Percentiles rank a stretch among this genome's conserved stretches.
Conservation (phyloP, 164 flowering plant genomes). For the Umbilicus rupestris region DNA sequence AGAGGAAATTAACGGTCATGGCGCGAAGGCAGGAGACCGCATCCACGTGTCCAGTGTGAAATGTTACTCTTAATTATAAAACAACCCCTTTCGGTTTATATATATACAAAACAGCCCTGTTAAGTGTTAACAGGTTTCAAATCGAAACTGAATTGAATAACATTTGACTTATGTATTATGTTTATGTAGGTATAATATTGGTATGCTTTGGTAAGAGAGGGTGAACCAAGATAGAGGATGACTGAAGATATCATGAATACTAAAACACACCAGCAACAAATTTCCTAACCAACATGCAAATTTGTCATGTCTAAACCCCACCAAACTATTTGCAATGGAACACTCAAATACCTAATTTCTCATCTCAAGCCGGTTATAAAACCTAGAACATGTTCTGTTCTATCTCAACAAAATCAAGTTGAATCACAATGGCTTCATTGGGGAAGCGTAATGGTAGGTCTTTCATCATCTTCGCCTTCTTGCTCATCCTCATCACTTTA, state of each 20-base stretch:
- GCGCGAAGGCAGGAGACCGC: neutral
- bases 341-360: neutral
- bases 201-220: neutral
- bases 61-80: too few species aligned
- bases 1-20: constrained; percentile 2
- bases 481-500: neutral
- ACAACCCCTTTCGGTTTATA: too few species aligned
- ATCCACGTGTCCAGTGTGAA: neutral
- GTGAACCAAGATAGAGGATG: neutral
- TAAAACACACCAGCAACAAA: neutral
- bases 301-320: neutral
- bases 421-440: neutral
- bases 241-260: too few species aligned
- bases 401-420: neutral
- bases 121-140: too few species aligned
- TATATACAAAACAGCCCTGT: too few species aligned
- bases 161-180: too few species aligned
- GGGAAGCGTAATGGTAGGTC: neutral
- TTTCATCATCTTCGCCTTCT: neutral
- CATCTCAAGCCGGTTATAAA: neutral
- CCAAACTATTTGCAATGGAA: neutral
- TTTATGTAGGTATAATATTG: too few species aligned
- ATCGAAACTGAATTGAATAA: too few species aligned
- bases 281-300: constrained; percentile 1
- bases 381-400: neutral